A percentile compares a stretch with the other conserved stretches of the same genome.
These are phyloP conservation scores for Erodium texanum DNA, from an alignment of 441 rosid genomes.

Conservation along the genomic window DNA sequence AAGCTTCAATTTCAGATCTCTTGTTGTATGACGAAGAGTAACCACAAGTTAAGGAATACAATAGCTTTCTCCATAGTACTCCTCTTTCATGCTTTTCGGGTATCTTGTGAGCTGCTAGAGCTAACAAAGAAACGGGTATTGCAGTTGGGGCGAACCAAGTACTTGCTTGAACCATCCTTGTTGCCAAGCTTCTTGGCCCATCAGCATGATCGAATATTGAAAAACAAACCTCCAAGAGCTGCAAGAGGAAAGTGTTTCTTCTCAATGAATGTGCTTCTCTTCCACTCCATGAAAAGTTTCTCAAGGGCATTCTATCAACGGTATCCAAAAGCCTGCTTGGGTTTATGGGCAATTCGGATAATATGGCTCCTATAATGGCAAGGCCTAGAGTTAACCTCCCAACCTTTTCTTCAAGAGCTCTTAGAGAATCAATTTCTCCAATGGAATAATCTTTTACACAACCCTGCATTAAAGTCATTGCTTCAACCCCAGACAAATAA, in stretches of 20 bases:
- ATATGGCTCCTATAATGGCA: slow-evolving; percentile 66
- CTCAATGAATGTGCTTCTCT: slow-evolving; percentile 38
- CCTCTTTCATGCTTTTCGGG: slow-evolving; percentile 56
- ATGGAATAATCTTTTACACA: slow-evolving; percentile 46
- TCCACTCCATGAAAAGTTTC: slow-evolving; percentile 52
- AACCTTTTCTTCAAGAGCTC: slow-evolving; percentile 69
- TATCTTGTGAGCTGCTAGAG: slow-evolving; percentile 65
- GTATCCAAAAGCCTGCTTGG: slow-evolving; percentile 84
- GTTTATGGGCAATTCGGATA: slow-evolving; percentile 78
- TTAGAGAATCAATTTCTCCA: slow-evolving; percentile 58
- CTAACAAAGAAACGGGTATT: slow-evolving; percentile 58
- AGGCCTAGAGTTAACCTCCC: slow-evolving; percentile 74
- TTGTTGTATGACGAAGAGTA: slow-evolving; percentile 49
- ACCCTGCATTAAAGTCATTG: slow-evolving; percentile 77
- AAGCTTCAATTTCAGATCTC: slow-evolving; percentile 69
- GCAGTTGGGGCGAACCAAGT: slow-evolving; percentile 91
- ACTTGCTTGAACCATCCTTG: slow-evolving; percentile 73
- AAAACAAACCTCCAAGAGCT: slow-evolving; percentile 86
- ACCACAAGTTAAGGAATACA: slow-evolving; percentile 57
- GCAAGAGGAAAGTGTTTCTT: slow-evolving; percentile 54
- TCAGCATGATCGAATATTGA: slow-evolving; percentile 89
- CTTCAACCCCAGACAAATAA: slow-evolving; percentile 77
- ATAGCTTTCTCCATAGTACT: slow-evolving; percentile 42
- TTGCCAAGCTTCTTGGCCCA: slow-evolving; percentile 74
- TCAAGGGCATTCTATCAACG: slow-evolving; percentile 65